A percentile compares a stretch with the other conserved stretches of the same genome.
These are phyloP conservation scores for Annulohypoxylon moriforme DNA, from an alignment of 495 filamentous ascomycete species.

Conservation along the genomic window DNA sequence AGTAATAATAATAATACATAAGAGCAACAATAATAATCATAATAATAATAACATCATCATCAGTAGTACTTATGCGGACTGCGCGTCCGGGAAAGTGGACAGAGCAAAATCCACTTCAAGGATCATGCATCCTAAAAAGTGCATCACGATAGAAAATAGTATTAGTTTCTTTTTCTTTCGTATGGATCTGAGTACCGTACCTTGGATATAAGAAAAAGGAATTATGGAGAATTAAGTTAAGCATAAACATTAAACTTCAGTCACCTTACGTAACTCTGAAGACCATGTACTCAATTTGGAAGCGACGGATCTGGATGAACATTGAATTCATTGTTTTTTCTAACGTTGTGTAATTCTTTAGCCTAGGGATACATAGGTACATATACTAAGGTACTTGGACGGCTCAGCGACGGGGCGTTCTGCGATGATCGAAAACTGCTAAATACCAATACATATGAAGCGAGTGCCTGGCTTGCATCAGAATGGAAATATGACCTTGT, in stretches of 20 bases:
- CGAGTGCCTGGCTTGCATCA: neutral
- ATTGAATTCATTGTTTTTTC: neutral
- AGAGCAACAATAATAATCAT: constrained; percentile 22
- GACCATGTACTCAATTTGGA: neutral
- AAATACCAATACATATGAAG: neutral
- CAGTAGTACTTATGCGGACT: constrained; percentile 22
- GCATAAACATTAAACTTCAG: constrained; percentile 26
- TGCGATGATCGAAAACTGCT: neutral
- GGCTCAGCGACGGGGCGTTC: neutral
- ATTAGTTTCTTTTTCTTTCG: neutral
- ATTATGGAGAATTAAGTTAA: constrained; percentile 33
- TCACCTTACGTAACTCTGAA: constrained; percentile 9
- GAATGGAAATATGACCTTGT: constrained; percentile 5
- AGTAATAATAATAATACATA: constrained; percentile 27
- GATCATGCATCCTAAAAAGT: constrained; percentile 11
- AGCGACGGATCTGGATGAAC: neutral
- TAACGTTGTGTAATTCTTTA: constrained; percentile 3
- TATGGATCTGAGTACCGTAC: neutral
- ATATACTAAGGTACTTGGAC: neutral
- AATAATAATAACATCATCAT: constrained; percentile 32
- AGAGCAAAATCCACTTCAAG: constrained; percentile 21
- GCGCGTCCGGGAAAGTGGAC: constrained; percentile 30
- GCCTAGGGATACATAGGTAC: too few species aligned
- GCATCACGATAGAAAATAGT: constrained; percentile 8
- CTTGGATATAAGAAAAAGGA: neutral